A percentile compares a stretch with the other conserved stretches of the same genome.
These are phyloP conservation scores for Sporothrix phasma DNA, from an alignment of 2,329 filamentous ascomycete genomes.

Conservation along the genomic window DNA sequence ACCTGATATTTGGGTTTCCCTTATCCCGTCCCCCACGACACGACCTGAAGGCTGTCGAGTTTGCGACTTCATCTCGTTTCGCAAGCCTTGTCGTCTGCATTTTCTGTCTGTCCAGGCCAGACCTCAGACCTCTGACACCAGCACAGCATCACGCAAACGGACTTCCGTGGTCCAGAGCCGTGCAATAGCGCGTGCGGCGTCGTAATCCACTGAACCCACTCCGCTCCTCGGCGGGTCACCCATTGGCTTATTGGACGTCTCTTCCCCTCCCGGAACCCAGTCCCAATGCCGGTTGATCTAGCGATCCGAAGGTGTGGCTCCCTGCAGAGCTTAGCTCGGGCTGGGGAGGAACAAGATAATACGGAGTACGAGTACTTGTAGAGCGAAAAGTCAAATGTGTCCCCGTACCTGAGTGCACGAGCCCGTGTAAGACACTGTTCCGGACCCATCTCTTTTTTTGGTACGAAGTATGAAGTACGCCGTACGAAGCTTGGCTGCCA, in stretches of 20 bases:
- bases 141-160: background rate
- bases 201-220: constrained; percentile 1
- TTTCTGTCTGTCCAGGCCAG: too few relatives aligned
- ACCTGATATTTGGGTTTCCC: background rate
- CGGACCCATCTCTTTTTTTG: background rate
- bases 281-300: constrained; percentile 9
- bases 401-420: background rate
- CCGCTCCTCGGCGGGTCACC: background rate
- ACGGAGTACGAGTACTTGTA: too few relatives aligned
- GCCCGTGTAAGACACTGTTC: background rate
- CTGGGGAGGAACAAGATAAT: too few relatives aligned
- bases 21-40: background rate
- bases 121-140: background rate
- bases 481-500: too few relatives aligned
- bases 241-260: background rate
- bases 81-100: background rate
- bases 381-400: background rate
- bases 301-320: constrained; percentile 13
- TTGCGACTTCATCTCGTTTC: background rate
- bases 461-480: too few relatives aligned
- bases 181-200: background rate
- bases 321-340: background rate
- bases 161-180: background rate
- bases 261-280: constrained; percentile 5
- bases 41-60: background rate